Percentiles rank a stretch among this genome's conserved stretches.
These are phyloP conservation scores for Elsinoe arachidis DNA, from an alignment of 2,329 filamentous ascomycete genomes.

Conservation along the genomic window DNA sequence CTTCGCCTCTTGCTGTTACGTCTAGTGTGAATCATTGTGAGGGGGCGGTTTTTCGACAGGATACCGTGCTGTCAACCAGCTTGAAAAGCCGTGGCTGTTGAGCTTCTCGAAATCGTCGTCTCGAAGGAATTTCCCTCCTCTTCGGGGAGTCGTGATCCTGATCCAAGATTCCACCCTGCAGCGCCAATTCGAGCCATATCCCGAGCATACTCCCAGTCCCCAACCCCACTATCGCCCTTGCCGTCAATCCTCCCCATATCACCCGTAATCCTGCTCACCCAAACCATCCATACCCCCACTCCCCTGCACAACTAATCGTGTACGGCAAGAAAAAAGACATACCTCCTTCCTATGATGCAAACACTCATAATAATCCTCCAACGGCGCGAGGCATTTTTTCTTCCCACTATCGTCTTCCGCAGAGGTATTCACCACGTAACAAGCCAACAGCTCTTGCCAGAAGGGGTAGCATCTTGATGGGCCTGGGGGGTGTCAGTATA, in stretches of 20 bases:
- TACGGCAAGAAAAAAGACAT: constrained; percentile 24
- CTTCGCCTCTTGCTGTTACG: no score
- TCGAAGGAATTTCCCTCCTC: neutral
- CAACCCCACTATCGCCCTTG: no score
- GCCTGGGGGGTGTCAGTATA: constrained; percentile 35
- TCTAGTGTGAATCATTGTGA: no score
- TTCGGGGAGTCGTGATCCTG: no score
- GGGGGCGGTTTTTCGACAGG: no score
- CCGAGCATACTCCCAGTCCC: no score
- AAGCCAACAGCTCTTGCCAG: constrained; percentile 98
- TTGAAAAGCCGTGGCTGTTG: no score
- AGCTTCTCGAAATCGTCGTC: neutral
- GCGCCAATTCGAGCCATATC: no score
- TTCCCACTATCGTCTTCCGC: constrained; percentile 74
- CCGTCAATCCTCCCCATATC: no score
- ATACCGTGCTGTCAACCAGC: no score
- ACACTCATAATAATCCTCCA: constrained; percentile 99
- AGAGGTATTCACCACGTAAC: constrained; percentile 90
- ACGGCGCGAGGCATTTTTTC: constrained; percentile 72
- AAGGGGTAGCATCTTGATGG: constrained; percentile 89
- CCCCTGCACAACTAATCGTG: neutral
- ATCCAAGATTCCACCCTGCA: no score
- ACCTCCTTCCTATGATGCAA: constrained; percentile 99
- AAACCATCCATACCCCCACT: neutral
- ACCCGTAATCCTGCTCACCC: no score